Evolutionary conservation across 2,329 filamentous ascomycete genomes (phyloP).

Genomic region (Ceratocystis cubensis): DNA sequence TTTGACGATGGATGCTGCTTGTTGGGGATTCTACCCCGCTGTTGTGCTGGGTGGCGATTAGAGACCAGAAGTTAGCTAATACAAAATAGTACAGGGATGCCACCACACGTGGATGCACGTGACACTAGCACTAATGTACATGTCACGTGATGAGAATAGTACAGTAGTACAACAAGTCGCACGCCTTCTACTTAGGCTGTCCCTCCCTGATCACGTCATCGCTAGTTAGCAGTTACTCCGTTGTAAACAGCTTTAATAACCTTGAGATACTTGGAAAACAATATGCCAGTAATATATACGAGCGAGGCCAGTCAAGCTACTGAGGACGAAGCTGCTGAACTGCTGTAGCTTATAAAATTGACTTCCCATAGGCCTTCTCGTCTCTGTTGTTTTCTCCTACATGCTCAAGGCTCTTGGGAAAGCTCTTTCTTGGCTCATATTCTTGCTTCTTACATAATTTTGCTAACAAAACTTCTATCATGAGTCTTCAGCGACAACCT

Average conservation of each 20-base stretch:
- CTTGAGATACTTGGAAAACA: no score
- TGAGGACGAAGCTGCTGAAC: background rate
- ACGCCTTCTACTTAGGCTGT: background rate
- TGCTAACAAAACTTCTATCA: slow-evolving; percentile 7
- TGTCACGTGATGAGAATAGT: background rate
- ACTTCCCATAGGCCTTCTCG: background rate
- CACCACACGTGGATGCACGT: no score
- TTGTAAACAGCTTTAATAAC: no score
- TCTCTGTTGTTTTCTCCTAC: background rate
- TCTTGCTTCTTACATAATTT: background rate
- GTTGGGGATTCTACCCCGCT: no score
- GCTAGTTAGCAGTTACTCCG: background rate
- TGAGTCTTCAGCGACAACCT: slow-evolving; percentile 10
- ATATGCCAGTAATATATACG: no score
- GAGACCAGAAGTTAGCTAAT: no score
- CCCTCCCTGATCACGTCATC: background rate
- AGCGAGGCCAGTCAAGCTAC: no score
- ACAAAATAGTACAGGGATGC: no score
- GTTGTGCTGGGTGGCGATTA: no score
- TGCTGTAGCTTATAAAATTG: background rate
- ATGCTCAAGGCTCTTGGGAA: background rate
- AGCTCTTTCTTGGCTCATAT: background rate
- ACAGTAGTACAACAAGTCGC: background rate
- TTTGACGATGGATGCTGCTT: no score
- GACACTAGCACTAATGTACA: background rate